A percentile compares a stretch with the other conserved stretches of the same genome.
phyloP scores from a whole-genome alignment of 1,284 basidiomycete species.

The Malassezia caprae region DNA sequence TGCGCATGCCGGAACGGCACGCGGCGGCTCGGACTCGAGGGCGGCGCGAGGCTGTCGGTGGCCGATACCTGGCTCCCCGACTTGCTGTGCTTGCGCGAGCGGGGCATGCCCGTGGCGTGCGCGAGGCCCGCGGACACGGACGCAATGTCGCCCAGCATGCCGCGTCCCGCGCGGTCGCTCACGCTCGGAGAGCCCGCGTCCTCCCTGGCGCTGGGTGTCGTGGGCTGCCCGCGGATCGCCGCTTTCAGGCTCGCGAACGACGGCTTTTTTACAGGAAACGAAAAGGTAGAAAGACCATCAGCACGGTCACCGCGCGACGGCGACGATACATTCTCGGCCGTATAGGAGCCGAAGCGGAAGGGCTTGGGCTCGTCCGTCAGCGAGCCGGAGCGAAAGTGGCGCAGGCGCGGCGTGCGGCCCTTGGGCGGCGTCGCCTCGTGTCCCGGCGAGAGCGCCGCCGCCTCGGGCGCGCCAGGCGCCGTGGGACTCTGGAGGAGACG shows the following conservation, averaged over 20 bases:
- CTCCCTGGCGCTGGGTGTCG: not conserved
- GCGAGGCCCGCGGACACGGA: slow-evolving; percentile 10
- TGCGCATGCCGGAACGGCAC: slow-evolving; percentile 5
- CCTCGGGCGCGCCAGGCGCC: slow-evolving; percentile 20
- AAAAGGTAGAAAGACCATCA: slow-evolving; percentile 4
- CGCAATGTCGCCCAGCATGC: not conserved
- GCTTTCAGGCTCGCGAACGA: slow-evolving; percentile 19
- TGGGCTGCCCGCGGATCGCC: slow-evolving; percentile 17
- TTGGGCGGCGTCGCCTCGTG: not conserved
- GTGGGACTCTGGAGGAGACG: slow-evolving; percentile 22
- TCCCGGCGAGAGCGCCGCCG: not conserved
- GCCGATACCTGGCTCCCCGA: slow-evolving; percentile 4
- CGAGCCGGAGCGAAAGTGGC: slow-evolving; percentile 4
- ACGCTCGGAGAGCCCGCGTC: not conserved
- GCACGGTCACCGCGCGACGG: slow-evolving; percentile 3
- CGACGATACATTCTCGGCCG: not conserved
- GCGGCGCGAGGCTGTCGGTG: not conserved
- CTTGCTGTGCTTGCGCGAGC: slow-evolving; percentile 6
- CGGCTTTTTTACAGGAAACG: slow-evolving; percentile 17
- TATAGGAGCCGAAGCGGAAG: slow-evolving; percentile 1
- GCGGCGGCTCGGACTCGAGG: not conserved
- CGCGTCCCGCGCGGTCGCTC: not conserved
- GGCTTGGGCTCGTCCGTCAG: slow-evolving; percentile 6
- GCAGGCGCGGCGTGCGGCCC: not conserved
- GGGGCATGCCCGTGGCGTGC: slow-evolving; percentile 5